Conservation (phyloP, 768 basidiomycete species). For the Dentipellis fragilis region DNA sequence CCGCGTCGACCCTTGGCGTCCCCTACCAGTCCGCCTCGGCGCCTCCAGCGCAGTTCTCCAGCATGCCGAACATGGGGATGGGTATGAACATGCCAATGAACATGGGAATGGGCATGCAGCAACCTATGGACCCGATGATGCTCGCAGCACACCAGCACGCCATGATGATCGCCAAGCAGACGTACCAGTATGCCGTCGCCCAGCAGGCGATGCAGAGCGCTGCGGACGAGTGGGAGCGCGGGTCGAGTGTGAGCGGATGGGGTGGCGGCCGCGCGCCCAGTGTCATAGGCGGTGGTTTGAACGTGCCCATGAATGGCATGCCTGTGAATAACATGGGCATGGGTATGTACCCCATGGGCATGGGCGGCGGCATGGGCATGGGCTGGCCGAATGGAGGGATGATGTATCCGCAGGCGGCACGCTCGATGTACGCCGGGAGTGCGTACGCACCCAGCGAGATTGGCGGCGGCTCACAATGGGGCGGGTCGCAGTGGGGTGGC, state of each 20-base stretch:
- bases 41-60: neutral
- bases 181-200: slow-evolving; percentile 83
- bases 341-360: slow-evolving; percentile 8
- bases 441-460: slow-evolving; percentile 44
- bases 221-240: slow-evolving; percentile 87
- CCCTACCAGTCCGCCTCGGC: neutral
- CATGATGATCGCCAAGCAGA: slow-evolving; percentile 79
- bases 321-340: slow-evolving; percentile 14
- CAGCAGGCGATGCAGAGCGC: slow-evolving; percentile 85
- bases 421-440: slow-evolving; percentile 57
- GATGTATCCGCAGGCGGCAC: slow-evolving; percentile 38
- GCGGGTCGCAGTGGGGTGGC: slow-evolving; percentile 25
- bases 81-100: slow-evolving; percentile 18
- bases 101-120: slow-evolving; percentile 5
- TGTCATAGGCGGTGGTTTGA: slow-evolving; percentile 17
- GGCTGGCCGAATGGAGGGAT: slow-evolving; percentile 37
- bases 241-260: slow-evolving; percentile 35
- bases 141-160: slow-evolving; percentile 80
- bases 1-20: neutral
- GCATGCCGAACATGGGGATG: slow-evolving; percentile 24
- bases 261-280: slow-evolving; percentile 23
- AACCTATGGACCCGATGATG: slow-evolving; percentile 8
- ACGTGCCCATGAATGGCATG: slow-evolving; percentile 17
- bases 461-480: slow-evolving; percentile 24
- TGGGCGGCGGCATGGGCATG: slow-evolving; percentile 25